Conservation (phyloP, 2,329 filamentous ascomycete genomes). For the Calcarisporium arbuscula region DNA sequence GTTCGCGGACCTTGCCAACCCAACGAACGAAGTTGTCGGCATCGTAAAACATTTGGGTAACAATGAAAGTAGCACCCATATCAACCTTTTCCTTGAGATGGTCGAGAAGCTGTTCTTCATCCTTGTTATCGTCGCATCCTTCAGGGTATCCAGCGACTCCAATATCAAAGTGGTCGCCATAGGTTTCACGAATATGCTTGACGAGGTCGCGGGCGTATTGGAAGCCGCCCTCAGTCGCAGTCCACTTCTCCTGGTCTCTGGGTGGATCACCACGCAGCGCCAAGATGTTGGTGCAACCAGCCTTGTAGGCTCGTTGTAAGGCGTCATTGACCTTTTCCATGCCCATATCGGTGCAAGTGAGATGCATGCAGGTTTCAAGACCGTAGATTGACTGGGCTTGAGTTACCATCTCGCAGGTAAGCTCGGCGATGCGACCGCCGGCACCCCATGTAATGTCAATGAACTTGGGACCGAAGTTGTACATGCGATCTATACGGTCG, state of each 20-base stretch:
- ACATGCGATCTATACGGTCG: constrained; percentile 99
- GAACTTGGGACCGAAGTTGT: constrained; percentile 86
- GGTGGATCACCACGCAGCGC: constrained; percentile 91
- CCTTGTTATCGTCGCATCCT: constrained; percentile 86
- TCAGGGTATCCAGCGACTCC: constrained; percentile 96
- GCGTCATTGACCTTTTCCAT: constrained; percentile 85
- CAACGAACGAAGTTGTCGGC: constrained; percentile 90
- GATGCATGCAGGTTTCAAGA: constrained; percentile 96
- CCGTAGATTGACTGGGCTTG: constrained; percentile 94
- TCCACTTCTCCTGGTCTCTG: constrained; percentile 89
- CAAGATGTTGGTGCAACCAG: constrained; percentile 95
- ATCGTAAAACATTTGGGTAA: constrained; percentile 99
- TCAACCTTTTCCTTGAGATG: constrained; percentile 98
- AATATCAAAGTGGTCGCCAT: constrained; percentile 79
- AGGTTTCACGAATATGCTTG: constrained; percentile 70
- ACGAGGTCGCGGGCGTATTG: constrained; percentile 89
- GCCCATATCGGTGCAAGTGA: constrained; percentile 98
- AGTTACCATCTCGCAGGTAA: constrained; percentile 96
- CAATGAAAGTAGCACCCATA: constrained; percentile 85
- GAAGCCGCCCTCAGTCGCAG: constrained; percentile 79
- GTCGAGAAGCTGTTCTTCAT: constrained; percentile 77
- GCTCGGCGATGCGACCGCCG: constrained; percentile 79
- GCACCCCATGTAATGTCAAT: constrained; percentile 99
- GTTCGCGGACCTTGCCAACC: constrained; percentile 78
- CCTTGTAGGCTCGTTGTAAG: constrained; percentile 80